Evolutionary conservation across 306 rosid species (phyloP).

Genomic region (Fragaria iinumae): DNA sequence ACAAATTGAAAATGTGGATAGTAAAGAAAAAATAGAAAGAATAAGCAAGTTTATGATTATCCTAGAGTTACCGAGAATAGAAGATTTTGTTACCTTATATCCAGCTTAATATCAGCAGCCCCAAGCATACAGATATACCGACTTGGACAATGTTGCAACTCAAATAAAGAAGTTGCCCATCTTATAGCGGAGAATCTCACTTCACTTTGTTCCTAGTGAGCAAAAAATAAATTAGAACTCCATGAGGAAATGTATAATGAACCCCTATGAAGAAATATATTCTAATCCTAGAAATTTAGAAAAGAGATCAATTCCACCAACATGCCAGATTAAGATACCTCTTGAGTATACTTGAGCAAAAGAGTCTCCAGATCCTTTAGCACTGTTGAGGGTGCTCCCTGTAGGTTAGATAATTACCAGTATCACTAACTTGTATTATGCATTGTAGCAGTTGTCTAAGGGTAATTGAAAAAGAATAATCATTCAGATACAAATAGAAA

Average conservation of each 20-base stretch:
- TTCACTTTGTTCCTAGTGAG: constrained; percentile 80
- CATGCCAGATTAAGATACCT: constrained; percentile 48
- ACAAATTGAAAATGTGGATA: neutral
- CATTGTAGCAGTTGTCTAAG: constrained; percentile 14
- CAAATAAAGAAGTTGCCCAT: constrained; percentile 89
- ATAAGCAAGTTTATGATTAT: neutral
- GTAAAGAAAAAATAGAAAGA: neutral
- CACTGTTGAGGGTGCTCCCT: constrained; percentile 74
- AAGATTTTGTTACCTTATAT: constrained; percentile 62
- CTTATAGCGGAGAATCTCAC: constrained; percentile 81
- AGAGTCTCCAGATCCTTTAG: constrained; percentile 74
- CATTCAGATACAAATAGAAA: neutral
- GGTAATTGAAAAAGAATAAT: neutral
- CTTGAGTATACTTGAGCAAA: constrained; percentile 64
- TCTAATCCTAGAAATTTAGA: neutral
- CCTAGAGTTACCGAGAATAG: neutral
- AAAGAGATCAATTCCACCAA: neutral
- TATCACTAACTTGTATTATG: constrained; percentile 18
- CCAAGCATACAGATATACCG: constrained; percentile 88
- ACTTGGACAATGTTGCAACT: constrained; percentile 83
- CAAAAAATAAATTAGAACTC: constrained; percentile 25
- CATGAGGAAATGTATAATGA: constrained; percentile 5
- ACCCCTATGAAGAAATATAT: neutral
- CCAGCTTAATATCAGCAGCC: constrained; percentile 80
- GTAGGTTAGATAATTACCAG: constrained; percentile 33